Conservation (phyloP, 2,329 filamentous ascomycete genomes). For the Leptodontidium sp. region DNA sequence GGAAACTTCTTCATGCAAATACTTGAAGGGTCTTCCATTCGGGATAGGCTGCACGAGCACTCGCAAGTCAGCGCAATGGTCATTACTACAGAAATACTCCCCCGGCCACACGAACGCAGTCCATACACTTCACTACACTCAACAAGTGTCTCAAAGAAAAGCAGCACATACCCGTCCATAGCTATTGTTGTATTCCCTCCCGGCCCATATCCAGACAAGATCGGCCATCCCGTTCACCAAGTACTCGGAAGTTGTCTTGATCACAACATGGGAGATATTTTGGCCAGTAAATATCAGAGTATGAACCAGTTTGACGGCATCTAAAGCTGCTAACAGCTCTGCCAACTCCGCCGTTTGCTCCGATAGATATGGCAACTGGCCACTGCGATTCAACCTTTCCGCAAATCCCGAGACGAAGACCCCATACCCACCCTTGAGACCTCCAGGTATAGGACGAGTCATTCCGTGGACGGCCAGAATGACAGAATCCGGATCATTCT, state of each 20-base stretch:
- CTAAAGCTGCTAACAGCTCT: slow-evolving; percentile 27
- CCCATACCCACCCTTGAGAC: slow-evolving; percentile 22
- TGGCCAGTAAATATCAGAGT: slow-evolving; percentile 28
- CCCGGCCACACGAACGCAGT: background rate
- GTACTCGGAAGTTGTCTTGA: slow-evolving; percentile 32
- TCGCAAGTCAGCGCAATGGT: background rate
- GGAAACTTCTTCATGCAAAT: slow-evolving; percentile 29
- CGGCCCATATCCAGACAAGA: slow-evolving; percentile 31
- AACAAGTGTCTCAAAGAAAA: background rate
- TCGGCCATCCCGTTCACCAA: slow-evolving; percentile 25
- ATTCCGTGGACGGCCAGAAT: slow-evolving; percentile 29
- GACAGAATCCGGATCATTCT: slow-evolving; percentile 26
- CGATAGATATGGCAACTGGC: slow-evolving; percentile 20
- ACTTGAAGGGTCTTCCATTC: slow-evolving; percentile 29
- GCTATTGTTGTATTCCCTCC: slow-evolving; percentile 26
- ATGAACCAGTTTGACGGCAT: slow-evolving; percentile 30
- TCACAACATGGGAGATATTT: slow-evolving; percentile 29
- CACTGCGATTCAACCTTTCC: slow-evolving; percentile 22
- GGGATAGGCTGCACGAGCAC: slow-evolving; percentile 15
- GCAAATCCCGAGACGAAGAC: slow-evolving; percentile 27
- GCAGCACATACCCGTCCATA: background rate
- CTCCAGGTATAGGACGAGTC: slow-evolving; percentile 10
- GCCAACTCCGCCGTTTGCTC: slow-evolving; percentile 29
- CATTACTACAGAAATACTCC: background rate
- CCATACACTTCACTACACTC: background rate